Evolutionary conservation across 352 stramenopile species (phyloP).

Genomic region (Phytophthora tubulina): DNA sequence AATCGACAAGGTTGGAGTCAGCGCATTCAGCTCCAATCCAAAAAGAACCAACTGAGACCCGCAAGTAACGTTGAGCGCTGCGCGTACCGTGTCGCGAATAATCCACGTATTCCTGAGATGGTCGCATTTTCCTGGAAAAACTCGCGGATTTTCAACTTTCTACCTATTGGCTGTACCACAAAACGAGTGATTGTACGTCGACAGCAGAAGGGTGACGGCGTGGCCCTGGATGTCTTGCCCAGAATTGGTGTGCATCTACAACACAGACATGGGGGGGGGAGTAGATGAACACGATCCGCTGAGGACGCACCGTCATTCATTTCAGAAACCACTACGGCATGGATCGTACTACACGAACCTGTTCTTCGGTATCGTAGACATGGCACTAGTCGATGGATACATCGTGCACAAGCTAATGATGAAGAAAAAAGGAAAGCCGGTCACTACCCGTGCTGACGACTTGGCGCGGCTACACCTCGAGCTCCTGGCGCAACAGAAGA

Average conservation of each 20-base stretch:
- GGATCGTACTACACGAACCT: constrained; percentile 40
- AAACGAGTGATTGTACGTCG: constrained; percentile 2
- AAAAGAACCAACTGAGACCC: background rate
- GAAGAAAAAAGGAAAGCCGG: constrained; percentile 2
- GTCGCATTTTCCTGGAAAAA: background rate
- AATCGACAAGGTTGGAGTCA: background rate
- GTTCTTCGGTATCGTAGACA: constrained; percentile 36
- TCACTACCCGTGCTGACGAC: constrained; percentile 23
- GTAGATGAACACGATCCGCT: constrained; percentile 20
- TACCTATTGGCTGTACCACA: constrained; percentile 2
- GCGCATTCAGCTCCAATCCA: background rate
- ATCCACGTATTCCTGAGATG: background rate
- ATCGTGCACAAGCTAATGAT: constrained; percentile 29
- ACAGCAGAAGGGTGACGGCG: background rate
- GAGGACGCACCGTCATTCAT: constrained; percentile 21
- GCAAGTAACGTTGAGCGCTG: background rate
- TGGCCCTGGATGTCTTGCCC: background rate
- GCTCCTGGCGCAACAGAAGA: constrained; percentile 17
- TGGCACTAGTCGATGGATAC: constrained; percentile 36
- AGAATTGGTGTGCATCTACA: constrained; percentile 6
- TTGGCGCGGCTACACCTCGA: constrained; percentile 15
- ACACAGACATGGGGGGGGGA: constrained; percentile 11
- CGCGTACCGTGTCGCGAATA: constrained; percentile 1
- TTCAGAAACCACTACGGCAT: constrained; percentile 22
- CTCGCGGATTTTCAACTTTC: constrained; percentile 2